These are phyloP conservation scores for Phialophora tarda DNA, from an alignment of 2,329 filamentous ascomycete genomes.

Conservation along the genomic window DNA sequence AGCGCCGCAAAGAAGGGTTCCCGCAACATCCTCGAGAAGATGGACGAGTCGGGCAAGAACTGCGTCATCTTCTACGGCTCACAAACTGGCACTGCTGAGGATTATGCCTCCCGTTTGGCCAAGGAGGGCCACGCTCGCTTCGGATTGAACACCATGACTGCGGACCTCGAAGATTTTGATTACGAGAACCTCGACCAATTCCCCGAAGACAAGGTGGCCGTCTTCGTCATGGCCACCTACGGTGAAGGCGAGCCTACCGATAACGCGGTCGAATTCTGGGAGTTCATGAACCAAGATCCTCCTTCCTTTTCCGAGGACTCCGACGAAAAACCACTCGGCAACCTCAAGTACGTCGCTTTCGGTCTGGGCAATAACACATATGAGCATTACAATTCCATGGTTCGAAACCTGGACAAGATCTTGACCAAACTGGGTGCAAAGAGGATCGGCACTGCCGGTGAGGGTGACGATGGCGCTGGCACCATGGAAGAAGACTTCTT, in stretches of 20 bases:
- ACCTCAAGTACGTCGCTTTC: slow-evolving; percentile 92
- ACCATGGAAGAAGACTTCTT: slow-evolving; percentile 99
- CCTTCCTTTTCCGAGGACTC: slow-evolving; percentile 72
- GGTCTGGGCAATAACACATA: slow-evolving; percentile 99
- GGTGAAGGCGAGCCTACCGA: slow-evolving; percentile 98
- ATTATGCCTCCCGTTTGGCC: slow-evolving; percentile 92
- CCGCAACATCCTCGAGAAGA: slow-evolving; percentile 90
- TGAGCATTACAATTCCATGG: slow-evolving; percentile 99
- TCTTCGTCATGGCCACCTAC: slow-evolving; percentile 97
- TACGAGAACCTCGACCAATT: slow-evolving; percentile 90
- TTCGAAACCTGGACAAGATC: slow-evolving; percentile 84
- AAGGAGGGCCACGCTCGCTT: slow-evolving; percentile 98
- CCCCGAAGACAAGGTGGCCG: slow-evolving; percentile 85
- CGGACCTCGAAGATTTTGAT: slow-evolving; percentile 97
- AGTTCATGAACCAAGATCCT: slow-evolving; percentile 86
- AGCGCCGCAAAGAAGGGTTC: slow-evolving; percentile 77
- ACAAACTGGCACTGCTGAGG: slow-evolving; percentile 96
- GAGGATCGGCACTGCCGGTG: slow-evolving; percentile 84
- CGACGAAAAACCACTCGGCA: slow-evolving; percentile 70
- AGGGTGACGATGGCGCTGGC: slow-evolving; percentile 95
- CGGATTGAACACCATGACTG: slow-evolving; percentile 96
- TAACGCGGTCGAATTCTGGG: slow-evolving; percentile 98
- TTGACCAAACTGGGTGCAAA: slow-evolving; percentile 81
- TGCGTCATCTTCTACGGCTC: slow-evolving; percentile 98
- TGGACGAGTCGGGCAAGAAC: slow-evolving; percentile 95